These are phyloP conservation scores for Geranium rotundifolium DNA, from an alignment of 345 rosid species.

Conservation along the genomic window DNA sequence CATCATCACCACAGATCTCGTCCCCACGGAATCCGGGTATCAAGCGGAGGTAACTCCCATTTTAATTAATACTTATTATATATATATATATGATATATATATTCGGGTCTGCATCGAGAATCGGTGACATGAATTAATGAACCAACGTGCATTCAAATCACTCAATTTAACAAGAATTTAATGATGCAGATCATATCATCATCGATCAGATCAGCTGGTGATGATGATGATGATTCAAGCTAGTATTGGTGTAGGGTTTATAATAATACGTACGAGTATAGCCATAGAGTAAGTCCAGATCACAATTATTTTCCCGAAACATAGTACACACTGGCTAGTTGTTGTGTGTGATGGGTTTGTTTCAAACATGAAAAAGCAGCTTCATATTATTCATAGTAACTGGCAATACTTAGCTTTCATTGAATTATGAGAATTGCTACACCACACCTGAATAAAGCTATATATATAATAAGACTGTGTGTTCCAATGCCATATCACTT, in stretches of 20 bases:
- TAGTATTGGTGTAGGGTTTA: not conserved
- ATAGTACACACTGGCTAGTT: not conserved
- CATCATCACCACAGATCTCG: not conserved
- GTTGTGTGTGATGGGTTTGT: not conserved
- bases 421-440: not conserved
- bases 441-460: not conserved
- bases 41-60: not conserved
- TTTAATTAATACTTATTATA: not conserved
- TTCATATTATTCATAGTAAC: no score
- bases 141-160: no score
- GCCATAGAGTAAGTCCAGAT: no score
- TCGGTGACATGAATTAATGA: not conserved
- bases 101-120: not conserved
- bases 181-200: no score
- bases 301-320: not conserved
- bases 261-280: no score
- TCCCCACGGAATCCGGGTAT: not conserved
- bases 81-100: no score
- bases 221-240: not conserved
- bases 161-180: not conserved
- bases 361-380: not conserved
- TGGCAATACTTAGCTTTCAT: not conserved
- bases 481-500: not conserved
- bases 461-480: no score
- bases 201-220: not conserved